These are phyloP conservation scores for Aspergillus awamori DNA, from an alignment of 2,329 filamentous ascomycete genomes.

Conservation along the genomic window DNA sequence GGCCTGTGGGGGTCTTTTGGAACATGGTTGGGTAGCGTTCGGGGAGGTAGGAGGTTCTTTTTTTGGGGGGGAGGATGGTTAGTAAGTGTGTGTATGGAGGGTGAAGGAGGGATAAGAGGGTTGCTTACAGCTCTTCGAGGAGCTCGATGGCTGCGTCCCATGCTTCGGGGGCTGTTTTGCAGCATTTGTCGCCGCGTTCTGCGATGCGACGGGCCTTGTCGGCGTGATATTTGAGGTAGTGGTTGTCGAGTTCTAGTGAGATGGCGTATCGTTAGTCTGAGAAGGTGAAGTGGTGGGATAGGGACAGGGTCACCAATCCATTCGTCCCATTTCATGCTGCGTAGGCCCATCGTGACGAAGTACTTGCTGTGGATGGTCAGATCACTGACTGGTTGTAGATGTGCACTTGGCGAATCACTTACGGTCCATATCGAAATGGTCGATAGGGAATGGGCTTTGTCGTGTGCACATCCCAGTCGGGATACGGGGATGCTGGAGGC, in stretches of 20 bases:
- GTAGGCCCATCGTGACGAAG: conserved; percentile 74
- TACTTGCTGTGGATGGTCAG: conserved; percentile 55
- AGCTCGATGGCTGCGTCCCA: conserved; percentile 74
- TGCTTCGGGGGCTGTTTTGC: conserved; percentile 68
- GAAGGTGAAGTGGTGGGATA: conserved; percentile 3
- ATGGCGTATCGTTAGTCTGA: not conserved
- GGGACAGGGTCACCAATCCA: conserved; percentile 61
- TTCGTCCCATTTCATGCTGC: conserved; percentile 69
- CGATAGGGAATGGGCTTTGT: conserved; percentile 77
- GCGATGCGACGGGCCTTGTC: conserved; percentile 70
- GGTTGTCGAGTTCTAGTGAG: conserved; percentile 71
- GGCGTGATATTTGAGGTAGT: conserved; percentile 72
- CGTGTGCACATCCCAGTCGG: conserved; percentile 67
- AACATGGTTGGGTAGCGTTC: conserved; percentile 75
- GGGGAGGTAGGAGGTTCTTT: conserved; percentile 64
- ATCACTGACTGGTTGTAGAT: not conserved
- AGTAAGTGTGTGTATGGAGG: not conserved
- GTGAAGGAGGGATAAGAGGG: not conserved
- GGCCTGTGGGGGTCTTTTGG: conserved; percentile 62
- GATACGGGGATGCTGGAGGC: conserved; percentile 64
- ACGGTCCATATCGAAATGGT: conserved; percentile 74
- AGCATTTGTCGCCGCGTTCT: conserved; percentile 69
- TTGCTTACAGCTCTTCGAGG: conserved; percentile 66
- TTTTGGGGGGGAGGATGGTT: not conserved
- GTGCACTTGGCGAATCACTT: conserved; percentile 25